Evolutionary conservation across 2,329 filamentous ascomycete genomes (phyloP).

Genomic region (Fusarium nodosum): DNA sequence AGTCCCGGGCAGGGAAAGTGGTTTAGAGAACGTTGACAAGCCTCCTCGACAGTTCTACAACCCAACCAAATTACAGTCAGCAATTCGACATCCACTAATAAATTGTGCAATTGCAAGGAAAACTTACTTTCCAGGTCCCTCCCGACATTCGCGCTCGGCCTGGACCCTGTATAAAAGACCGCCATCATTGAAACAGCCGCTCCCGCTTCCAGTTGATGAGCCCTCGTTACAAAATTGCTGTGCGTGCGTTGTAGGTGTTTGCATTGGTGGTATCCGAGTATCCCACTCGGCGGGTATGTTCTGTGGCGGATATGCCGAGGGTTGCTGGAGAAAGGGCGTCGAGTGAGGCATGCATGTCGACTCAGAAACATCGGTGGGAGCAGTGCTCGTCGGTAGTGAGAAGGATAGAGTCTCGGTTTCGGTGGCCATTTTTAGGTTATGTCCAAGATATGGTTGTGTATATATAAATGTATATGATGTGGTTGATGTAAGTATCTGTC

Average conservation of each 20-base stretch:
- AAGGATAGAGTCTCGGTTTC: constrained; percentile 53
- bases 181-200: constrained; percentile 47
- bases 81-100: constrained; percentile 8
- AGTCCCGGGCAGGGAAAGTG: constrained; percentile 60
- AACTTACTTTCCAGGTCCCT: constrained; percentile 49
- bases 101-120: neutral
- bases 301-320: constrained; percentile 31
- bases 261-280: constrained; percentile 45
- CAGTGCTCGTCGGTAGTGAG: constrained; percentile 52
- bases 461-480: constrained; percentile 5
- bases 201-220: constrained; percentile 20
- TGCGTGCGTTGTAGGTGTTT: constrained; percentile 20
- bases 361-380: constrained; percentile 51
- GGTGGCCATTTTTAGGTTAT: constrained; percentile 48
- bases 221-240: constrained; percentile 29
- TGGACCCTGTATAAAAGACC: constrained; percentile 48
- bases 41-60: constrained; percentile 55
- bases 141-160: constrained; percentile 47
- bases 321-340: constrained; percentile 31
- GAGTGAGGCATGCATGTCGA: constrained; percentile 48
- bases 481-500: constrained; percentile 6
- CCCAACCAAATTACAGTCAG: constrained; percentile 40
- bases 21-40: constrained; percentile 56
- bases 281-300: constrained; percentile 51
- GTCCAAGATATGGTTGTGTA: neutral